Percentiles rank a stretch among this genome's conserved stretches.
These are phyloP conservation scores for Coemansia sp. DNA, from an alignment of 192 early-diverging fungal species.

Conservation along the genomic window DNA sequence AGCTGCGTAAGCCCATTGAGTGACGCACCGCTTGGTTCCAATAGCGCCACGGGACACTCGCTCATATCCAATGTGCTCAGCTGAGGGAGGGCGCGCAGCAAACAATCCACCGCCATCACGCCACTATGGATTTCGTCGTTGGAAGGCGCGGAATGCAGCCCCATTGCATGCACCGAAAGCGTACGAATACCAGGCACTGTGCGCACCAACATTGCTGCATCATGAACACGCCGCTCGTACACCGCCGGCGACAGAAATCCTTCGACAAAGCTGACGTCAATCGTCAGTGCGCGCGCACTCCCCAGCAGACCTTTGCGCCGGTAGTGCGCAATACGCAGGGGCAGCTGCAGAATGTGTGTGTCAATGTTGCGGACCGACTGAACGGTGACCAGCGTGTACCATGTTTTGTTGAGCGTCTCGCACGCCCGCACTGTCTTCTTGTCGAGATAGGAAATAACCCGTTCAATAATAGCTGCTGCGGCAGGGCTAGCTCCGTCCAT, in stretches of 20 bases:
- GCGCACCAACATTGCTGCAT: constrained; percentile 19
- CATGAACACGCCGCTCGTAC: constrained; percentile 43
- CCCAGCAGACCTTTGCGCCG: constrained; percentile 36
- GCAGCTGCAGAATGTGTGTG: constrained; percentile 42
- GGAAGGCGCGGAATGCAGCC: constrained; percentile 26
- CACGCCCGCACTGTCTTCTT: constrained; percentile 24
- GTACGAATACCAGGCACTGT: constrained; percentile 13
- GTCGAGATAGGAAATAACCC: constrained; percentile 35
- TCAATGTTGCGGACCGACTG: constrained; percentile 42
- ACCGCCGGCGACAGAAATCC: constrained; percentile 40
- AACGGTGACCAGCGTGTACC: constrained; percentile 34
- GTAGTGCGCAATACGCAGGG: constrained; percentile 44
- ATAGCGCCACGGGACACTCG: constrained; percentile 38
- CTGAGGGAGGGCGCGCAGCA: constrained; percentile 26
- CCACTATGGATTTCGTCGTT: constrained; percentile 39
- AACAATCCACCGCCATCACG: constrained; percentile 22
- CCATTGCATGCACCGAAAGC: constrained; percentile 38
- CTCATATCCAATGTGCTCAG: constrained; percentile 39
- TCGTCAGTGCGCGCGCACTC: constrained; percentile 32
- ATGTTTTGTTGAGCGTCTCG: constrained; percentile 40
- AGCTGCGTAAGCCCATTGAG: constrained; percentile 18
- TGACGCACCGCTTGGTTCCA: constrained; percentile 2
- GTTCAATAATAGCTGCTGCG: constrained; percentile 38
- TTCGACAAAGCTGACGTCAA: constrained; percentile 45
- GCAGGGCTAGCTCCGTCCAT: constrained; percentile 49